Evolutionary conservation across 495 filamentous ascomycete genomes (phyloP).

Genomic region (Pseudevernia furfuracea): DNA sequence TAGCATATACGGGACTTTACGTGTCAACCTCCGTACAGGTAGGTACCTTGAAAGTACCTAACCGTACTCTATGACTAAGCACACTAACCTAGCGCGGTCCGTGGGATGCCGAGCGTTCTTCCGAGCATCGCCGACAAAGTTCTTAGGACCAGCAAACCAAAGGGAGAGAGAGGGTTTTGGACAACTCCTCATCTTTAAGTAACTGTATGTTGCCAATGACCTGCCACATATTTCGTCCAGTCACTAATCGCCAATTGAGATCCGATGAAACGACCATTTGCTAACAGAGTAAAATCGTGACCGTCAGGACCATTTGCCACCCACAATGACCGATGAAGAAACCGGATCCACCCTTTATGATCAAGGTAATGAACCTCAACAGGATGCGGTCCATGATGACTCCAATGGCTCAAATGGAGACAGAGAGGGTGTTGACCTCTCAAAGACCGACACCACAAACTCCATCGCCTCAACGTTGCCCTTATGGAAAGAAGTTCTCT

Average conservation of each 20-base stretch:
- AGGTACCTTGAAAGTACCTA: too few relatives aligned
- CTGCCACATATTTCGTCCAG: neutral
- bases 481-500: conserved; percentile 34
- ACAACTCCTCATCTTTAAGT: neutral
- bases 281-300: neutral
- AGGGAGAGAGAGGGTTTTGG: too few relatives aligned
- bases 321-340: neutral
- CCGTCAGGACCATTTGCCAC: neutral
- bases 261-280: neutral
- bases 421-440: neutral
- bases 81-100: neutral
- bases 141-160: too few relatives aligned
- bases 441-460: neutral
- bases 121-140: neutral
- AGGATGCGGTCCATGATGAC: neutral
- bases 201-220: neutral
- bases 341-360: neutral
- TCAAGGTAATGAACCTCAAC: neutral
- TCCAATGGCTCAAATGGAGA: too few relatives aligned
- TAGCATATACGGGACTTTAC: too few relatives aligned
- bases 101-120: neutral
- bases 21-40: too few relatives aligned
- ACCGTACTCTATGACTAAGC: too few relatives aligned
- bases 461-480: conserved; percentile 24
- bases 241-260: neutral